phyloP scores from a whole-genome alignment of 2,329 filamentous ascomycete species.

The Fusarium newnesense region DNA sequence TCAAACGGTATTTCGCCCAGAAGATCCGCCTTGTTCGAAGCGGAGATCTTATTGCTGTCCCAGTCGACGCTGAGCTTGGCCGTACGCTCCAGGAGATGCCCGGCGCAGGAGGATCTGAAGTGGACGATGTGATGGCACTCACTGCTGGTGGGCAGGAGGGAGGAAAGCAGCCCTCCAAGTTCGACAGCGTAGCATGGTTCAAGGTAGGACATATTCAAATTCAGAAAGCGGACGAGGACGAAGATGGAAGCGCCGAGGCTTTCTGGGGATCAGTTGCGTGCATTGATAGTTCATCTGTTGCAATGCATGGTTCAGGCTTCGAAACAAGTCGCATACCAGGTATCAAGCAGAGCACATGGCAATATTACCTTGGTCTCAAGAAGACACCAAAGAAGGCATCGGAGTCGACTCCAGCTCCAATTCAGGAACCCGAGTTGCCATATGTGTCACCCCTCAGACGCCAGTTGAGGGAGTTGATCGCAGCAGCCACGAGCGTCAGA shows the following conservation, averaged over 20 bases:
- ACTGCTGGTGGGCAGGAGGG: conserved; percentile 53
- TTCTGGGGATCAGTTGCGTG: conserved; percentile 87
- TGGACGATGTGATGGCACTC: conserved; percentile 75
- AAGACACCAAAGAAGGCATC: conserved; percentile 64
- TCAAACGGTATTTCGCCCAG: conserved; percentile 89
- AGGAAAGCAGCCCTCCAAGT: conserved; percentile 46
- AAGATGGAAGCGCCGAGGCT: conserved; percentile 72
- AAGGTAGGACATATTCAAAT: conserved; percentile 80
- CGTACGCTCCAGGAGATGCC: conserved; percentile 81
- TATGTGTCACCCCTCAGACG: conserved; percentile 71
- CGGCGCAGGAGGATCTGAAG: conserved; percentile 67
- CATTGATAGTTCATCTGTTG: conserved; percentile 86
- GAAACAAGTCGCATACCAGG: conserved; percentile 84
- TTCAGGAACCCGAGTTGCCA: conserved; percentile 58
- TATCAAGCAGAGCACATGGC: conserved; percentile 81
- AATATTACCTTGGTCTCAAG: conserved; percentile 86
- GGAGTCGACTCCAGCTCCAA: conserved; percentile 52
- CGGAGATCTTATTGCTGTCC: conserved; percentile 88
- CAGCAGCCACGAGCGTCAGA: conserved; percentile 86
- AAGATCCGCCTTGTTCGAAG: conserved; percentile 84
- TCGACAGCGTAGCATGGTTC: conserved; percentile 87
- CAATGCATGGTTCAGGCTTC: conserved; percentile 91
- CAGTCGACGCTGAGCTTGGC: conserved; percentile 87
- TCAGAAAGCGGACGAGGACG: conserved; percentile 62
- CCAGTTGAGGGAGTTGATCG: conserved; percentile 83